phyloP scores from a whole-genome alignment of 2,329 filamentous ascomycete species.

The Bretziella fagacearum region DNA sequence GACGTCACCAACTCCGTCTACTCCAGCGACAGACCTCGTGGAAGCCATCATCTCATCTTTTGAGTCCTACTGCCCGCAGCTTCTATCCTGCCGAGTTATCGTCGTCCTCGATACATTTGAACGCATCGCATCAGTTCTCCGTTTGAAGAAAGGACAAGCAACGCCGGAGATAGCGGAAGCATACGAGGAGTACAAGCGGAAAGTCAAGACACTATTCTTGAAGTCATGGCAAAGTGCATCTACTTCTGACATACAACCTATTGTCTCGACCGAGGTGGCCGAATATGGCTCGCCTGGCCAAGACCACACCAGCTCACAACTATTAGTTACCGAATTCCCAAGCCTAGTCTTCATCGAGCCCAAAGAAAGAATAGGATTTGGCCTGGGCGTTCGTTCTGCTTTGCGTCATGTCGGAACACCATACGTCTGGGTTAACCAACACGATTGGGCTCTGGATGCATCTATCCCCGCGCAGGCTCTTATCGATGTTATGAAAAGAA shows the following conservation, averaged over 20 bases:
- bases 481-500: constrained; percentile 29
- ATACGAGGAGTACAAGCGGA: constrained; percentile 30
- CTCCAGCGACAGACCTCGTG: constrained; percentile 35
- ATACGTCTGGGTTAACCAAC: constrained; percentile 41
- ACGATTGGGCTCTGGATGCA: constrained; percentile 35
- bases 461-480: constrained; percentile 29
- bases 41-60: constrained; percentile 31
- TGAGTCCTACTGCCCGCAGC: constrained; percentile 24
- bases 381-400: constrained; percentile 35
- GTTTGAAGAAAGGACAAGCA: constrained; percentile 37
- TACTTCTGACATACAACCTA: not conserved
- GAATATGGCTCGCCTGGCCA: constrained; percentile 29
- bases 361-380: constrained; percentile 32
- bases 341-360: constrained; percentile 33
- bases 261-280: constrained; percentile 22
- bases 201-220: constrained; percentile 27
- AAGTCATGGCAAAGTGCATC: constrained; percentile 10
- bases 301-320: constrained; percentile 21
- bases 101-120: constrained; percentile 38
- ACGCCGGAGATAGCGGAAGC: constrained; percentile 28
- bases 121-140: constrained; percentile 25
- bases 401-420: constrained; percentile 30
- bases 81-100: constrained; percentile 29
- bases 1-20: constrained; percentile 38
- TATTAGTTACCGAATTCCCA: constrained; percentile 23